Base-by-base conservation (phyloP, 352 stramenopile species). In the Pythium angustatum region DNA sequence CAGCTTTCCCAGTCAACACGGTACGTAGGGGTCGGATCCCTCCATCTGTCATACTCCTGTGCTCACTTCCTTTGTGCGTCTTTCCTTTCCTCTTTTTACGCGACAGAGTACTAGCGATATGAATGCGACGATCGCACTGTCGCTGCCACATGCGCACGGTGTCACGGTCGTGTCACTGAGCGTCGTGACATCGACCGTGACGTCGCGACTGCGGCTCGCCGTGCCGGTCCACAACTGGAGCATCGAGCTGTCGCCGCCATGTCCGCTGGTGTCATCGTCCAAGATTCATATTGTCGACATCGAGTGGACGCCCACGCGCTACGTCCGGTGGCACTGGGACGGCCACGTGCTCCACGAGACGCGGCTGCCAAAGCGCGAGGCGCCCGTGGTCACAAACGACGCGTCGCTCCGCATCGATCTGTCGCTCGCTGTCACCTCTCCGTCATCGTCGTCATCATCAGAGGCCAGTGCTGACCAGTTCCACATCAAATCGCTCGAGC, bases 281-380 rank as follows among this genome's bases (percentile, higher is more conserved):
- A 63, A 69, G 21, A 49, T 47, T 36, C 66, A 73, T 54, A 34
- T 64, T 10, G 41, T 73, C 4, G 66, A 66, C 34, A 14, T 69
- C 14, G 61, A 66, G 38, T 73, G 66, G 66, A 50, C 45, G 31
- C 56, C 30, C 21, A 27, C 44, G 38, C 62, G 62, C 22, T 69
- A 56, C 60, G 40, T 73, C 10, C 60, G 60, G 14, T 73, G 66
- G 66, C 49, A 66, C 66, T 66, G 54, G 60, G 51, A 73, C 52
- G 56, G 60, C 30, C 55, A 58, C 28, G 45, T 63, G 7, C 55
- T 73, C 14, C 38, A 69, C 31, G 66, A 73, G 31, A 51, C 47
- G 31, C 15, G 26, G n/a, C 48, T 64, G 4, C 58, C 58, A 4
- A 44, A 51, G 5, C 28, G 5, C 22, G 47, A 36, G n/a, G n/a